phyloP scores from a whole-genome alignment of 2,329 filamentous ascomycete genomes.

The Colletotrichum sp. region DNA sequence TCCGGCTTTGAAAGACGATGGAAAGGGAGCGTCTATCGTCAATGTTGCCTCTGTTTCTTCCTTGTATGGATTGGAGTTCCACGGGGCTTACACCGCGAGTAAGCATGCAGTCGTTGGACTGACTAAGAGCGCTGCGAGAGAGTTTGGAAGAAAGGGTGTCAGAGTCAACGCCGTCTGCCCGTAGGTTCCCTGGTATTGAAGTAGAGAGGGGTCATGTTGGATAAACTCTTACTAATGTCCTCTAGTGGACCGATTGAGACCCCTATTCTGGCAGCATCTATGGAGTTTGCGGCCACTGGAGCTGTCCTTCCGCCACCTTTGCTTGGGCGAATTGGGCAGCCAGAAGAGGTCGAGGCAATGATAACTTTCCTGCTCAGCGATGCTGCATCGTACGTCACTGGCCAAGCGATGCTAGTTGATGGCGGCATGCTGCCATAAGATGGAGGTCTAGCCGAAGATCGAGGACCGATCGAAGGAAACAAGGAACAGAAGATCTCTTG shows the following conservation, averaged over 20 bases:
- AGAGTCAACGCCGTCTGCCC: conserved; percentile 31
- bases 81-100: conserved; percentile 34
- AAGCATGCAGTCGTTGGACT: conserved; percentile 37
- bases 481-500: not conserved
- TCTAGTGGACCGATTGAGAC: conserved; percentile 19
- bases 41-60: conserved; percentile 49
- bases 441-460: not conserved
- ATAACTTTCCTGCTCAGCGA: conserved; percentile 32
- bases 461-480: rapidly evolving
- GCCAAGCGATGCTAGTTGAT: conserved; percentile 29
- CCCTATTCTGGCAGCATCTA: conserved; percentile 1
- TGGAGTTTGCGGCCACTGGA: conserved; percentile 7
- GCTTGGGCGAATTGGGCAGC: conserved; percentile 27
- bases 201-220: too few species aligned
- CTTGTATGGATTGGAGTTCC: conserved; percentile 34
- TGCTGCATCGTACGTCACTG: conserved; percentile 30
- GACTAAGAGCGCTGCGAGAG: conserved; percentile 32
- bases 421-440: conserved; percentile 23
- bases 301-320: not conserved
- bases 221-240: too few species aligned
- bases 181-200: conserved; percentile 20
- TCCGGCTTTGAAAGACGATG: conserved; percentile 37
- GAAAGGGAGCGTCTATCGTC: conserved; percentile 45
- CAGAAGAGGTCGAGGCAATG: conserved; percentile 30
- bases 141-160: conserved; percentile 26